Evolutionary conservation across 2,329 filamentous ascomycete species (phyloP).

Genomic region (Fusarium devonianum): DNA sequence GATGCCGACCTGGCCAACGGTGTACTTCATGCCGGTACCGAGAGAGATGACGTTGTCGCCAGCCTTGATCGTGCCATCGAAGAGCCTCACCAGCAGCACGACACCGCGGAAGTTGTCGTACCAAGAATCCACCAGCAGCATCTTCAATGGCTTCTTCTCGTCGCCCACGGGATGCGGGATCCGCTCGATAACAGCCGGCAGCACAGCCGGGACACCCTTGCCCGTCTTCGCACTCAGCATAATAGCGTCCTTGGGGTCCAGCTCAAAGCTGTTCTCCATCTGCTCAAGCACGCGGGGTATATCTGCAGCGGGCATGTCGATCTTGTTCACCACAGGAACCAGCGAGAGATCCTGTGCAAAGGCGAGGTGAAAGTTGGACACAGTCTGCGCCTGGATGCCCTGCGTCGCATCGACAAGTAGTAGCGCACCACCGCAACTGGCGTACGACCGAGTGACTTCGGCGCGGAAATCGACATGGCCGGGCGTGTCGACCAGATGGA

Average conservation of each 20-base stretch:
- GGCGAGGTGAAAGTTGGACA: conserved; percentile 97
- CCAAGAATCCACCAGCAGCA: conserved; percentile 96
- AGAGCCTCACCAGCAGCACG: conserved; percentile 87
- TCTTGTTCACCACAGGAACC: conserved; percentile 95
- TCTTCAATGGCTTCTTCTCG: conserved; percentile 73
- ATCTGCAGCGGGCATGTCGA: conserved; percentile 90
- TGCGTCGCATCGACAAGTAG: conserved; percentile 95
- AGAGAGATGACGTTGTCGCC: conserved; percentile 90
- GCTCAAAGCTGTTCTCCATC: conserved; percentile 84
- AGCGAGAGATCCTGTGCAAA: conserved; percentile 89
- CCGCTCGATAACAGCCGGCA: conserved; percentile 84
- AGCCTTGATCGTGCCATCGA: conserved; percentile 82
- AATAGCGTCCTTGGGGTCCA: conserved; percentile 75
- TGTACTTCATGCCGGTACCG: conserved; percentile 88
- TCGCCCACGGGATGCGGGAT: conserved; percentile 84
- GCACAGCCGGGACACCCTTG: conserved; percentile 80
- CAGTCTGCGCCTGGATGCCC: conserved; percentile 95
- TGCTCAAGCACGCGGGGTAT: conserved; percentile 85
- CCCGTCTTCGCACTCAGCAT: conserved; percentile 93
- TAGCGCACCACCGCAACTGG: conserved; percentile 91
- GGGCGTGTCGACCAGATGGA: conserved; percentile 95
- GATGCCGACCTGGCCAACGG: conserved; percentile 94
- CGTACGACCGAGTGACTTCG: conserved; percentile 94
- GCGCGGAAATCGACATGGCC: conserved; percentile 98
- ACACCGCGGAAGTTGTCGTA: conserved; percentile 97